Conservation (phyloP, 2,329 filamentous ascomycete genomes). For the Davidsoniella virescens region DNA sequence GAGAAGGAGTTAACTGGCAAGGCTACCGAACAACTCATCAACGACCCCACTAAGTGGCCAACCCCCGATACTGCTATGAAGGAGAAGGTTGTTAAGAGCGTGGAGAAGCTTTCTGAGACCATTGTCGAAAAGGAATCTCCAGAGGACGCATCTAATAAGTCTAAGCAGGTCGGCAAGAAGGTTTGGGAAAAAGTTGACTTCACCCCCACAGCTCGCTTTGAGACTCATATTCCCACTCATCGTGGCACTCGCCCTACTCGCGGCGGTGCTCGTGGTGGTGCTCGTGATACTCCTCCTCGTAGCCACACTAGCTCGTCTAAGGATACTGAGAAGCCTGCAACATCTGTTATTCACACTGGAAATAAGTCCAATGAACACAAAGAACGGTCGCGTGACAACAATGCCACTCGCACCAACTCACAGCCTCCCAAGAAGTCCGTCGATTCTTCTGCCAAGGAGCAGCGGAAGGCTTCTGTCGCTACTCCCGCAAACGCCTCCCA, state of each 20-base stretch:
- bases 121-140: constrained; percentile 47
- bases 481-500: constrained; percentile 18
- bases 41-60: constrained; percentile 69
- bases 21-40: constrained; percentile 10
- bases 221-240: constrained; percentile 54
- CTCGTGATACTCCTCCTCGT: constrained; percentile 18
- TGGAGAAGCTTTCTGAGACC: constrained; percentile 41
- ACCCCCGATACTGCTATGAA: constrained; percentile 61
- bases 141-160: constrained; percentile 32
- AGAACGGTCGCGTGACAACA: constrained; percentile 9
- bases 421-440: constrained; percentile 24
- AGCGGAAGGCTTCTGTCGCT: constrained; percentile 28
- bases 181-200: constrained; percentile 77
- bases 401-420: constrained; percentile 20
- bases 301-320: constrained; percentile 17
- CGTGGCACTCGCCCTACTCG: constrained; percentile 32
- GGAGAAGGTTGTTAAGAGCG: constrained; percentile 55
- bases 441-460: constrained; percentile 24
- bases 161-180: constrained; percentile 46
- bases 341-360: constrained; percentile 16
- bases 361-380: constrained; percentile 8
- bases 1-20: constrained; percentile 4
- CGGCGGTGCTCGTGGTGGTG: constrained; percentile 24
- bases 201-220: constrained; percentile 71
- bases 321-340: constrained; percentile 23